Conservation (phyloP, 176 grass and related monocot species). For the Eleusine indica region DNA sequence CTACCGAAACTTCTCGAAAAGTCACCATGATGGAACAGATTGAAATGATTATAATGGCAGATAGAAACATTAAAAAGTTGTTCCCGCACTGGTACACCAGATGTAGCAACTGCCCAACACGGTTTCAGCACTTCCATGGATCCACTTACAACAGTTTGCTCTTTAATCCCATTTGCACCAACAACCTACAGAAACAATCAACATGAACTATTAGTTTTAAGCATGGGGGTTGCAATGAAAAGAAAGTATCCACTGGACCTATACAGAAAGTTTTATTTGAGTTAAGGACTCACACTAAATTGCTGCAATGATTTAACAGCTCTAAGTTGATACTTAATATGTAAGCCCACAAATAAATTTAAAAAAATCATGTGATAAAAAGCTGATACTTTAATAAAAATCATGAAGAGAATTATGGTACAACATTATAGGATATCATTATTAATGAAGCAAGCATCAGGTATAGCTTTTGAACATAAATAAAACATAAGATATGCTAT, state of each 20-base stretch:
- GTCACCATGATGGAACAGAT: conserved; percentile 85
- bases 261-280: conserved; percentile 7
- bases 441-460: neutral
- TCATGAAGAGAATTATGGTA: neutral
- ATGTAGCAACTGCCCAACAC: conserved; percentile 98
- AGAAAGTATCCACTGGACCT: neutral
- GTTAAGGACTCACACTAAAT: neutral
- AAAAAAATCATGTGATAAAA: neutral
- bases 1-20: conserved; percentile 87
- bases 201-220: neutral
- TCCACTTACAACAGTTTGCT: conserved; percentile 86
- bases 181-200: conserved; percentile 62
- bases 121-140: conserved; percentile 91
- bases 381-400: conserved; percentile 1
- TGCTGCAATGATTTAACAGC: neutral
- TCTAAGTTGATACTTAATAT: conserved; percentile 13
- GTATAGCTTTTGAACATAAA: neutral
- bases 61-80: conserved; percentile 96
- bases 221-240: neutral
- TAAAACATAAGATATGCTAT: neutral
- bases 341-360: conserved; percentile 18
- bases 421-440: neutral
- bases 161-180: conserved; percentile 71
- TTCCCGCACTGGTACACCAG: conserved; percentile 88
- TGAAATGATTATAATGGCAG: conserved; percentile 85